Base-by-base conservation (phyloP, 2,329 filamentous ascomycete genomes). In the Plectosphaerella sp. region DNA sequence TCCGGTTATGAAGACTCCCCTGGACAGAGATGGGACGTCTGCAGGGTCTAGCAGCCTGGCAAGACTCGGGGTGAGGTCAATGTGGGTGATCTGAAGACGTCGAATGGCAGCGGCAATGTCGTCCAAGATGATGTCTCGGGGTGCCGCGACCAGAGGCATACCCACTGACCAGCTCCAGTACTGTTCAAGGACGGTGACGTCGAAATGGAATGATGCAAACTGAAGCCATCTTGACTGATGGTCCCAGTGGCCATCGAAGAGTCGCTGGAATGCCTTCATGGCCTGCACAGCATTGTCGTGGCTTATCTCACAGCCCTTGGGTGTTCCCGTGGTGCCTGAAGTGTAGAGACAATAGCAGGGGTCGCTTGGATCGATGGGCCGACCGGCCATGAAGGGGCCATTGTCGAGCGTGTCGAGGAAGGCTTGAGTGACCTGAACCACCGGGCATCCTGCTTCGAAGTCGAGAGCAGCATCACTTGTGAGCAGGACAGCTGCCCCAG, bases 81-180 rank as follows among this genome's bases (percentile, higher is more conserved):
- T 91, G 62, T 97, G 92, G 0, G 92, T 96, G 56, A 97, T 93
- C 9, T 75, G 71, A 4, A 96, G 76, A 20, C 75, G 76, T 16
- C 80, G 81, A 53, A 97, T 93, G 0, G 86, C 84, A 2, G 79
- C 80, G 1, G 87, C 78, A 15, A 97, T 75, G 60, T 97, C 90
- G 60, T 94, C 89, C 35, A 97, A 85, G 1, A 97, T 86, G 2
- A 96, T 64, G 64, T 97, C 91, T 58, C 89, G 82, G 1, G 90
- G 88, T 7, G 89, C 91, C 2, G 89, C 86, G 2, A 93, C 87
- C 1, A 97, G 80, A 4, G 88, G 86, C 24, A 97, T 91, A 1
- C 91, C 91, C 1, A 94, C 88, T 25, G 87, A 91, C 92, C 92
- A 97, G 53, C 87, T 94, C 91, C 91, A 97, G 66, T 93, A 97